Base-by-base conservation (phyloP, 2,329 filamentous ascomycete species). In the Ophiosphaerella herpotricha region DNA sequence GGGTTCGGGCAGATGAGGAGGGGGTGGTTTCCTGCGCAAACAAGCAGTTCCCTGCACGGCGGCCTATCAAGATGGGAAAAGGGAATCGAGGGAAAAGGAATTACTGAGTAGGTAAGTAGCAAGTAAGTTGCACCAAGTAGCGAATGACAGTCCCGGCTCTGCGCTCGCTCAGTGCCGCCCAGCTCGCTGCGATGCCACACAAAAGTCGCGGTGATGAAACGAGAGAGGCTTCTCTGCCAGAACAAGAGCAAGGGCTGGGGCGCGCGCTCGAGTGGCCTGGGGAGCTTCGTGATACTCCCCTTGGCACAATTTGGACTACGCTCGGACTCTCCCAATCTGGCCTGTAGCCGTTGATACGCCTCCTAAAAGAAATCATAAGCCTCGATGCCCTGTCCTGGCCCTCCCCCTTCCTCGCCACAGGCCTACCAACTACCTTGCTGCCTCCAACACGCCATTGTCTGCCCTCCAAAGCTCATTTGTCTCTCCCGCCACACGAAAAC, bases 21-120 rank as follows among this genome's bases (percentile, higher is more conserved):
- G 57, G 64, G 60, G 54, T 57, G 58, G 55, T 46, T 58, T 58
- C 55, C 60, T 68, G 63, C 64, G 61, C 57, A 56, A 55, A 54
- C 48, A 59, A 64, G 58, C 54, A 56, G 55, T 64, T 65, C 60
- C 59, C 62, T 61, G 60, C 57, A 58, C 46, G 50, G 50, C 49
- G 53, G 48, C 49, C 52, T 61, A 66, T 63, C 26, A 29, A 29
- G 26, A 8, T 29, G 26, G 11, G 11, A 29, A 29, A 29, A 11
- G 26, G 26, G 11, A 29, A 29, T 7, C 7, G 6, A 29, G 26
- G 42, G 46, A 51, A 43, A 39, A 54, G 61, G n/a, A 48, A 42
- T 24, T 18, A 37, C 7, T 21, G 7, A 31, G 29, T 24, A 36
- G 29, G 51, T 48, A 55, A 50, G 46, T 46, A 64, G 61, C 43